phyloP scores from a whole-genome alignment of 2,329 filamentous ascomycete species.

The Alternaria gaisen region DNA sequence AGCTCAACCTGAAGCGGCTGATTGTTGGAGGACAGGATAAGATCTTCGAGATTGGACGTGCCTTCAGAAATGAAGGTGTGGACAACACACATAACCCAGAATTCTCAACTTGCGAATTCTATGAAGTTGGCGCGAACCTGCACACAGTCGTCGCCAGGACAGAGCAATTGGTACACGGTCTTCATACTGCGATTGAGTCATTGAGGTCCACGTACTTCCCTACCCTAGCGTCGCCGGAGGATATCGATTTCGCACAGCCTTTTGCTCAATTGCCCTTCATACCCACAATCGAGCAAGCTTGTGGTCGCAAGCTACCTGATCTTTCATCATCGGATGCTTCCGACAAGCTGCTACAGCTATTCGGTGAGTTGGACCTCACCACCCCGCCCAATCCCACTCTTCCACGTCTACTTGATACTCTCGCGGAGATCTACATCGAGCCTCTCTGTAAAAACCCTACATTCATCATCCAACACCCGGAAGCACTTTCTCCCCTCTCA shows the following conservation, averaged over 20 bases:
- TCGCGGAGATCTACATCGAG: constrained; percentile 81
- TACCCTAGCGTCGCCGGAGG: constrained; percentile 52
- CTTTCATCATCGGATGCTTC: constrained; percentile 63
- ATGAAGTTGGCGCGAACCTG: constrained; percentile 83
- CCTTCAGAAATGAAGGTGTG: constrained; percentile 88
- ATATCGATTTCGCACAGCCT: constrained; percentile 65
- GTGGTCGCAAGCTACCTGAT: constrained; percentile 70
- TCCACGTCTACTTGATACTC: constrained; percentile 79
- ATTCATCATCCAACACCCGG: constrained; percentile 89
- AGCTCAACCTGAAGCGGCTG: constrained; percentile 92
- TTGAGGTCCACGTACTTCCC: constrained; percentile 54
- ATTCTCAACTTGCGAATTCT: constrained; percentile 98
- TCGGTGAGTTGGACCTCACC: constrained; percentile 59
- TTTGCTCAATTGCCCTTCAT: constrained; percentile 82
- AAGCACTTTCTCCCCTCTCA: constrained; percentile 87
- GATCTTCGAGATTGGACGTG: constrained; percentile 91
- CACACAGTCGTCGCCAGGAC: constrained; percentile 78
- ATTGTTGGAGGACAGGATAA: constrained; percentile 87
- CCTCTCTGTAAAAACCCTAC: constrained; percentile 75
- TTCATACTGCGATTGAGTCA: constrained; percentile 50
- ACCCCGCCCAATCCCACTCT: constrained; percentile 65
- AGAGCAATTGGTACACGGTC: constrained; percentile 69
- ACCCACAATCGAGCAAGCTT: constrained; percentile 74
- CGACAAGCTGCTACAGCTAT: constrained; percentile 65
- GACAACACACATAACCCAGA: constrained; percentile 87